Conservation (phyloP, 2,329 filamentous ascomycete species). For the Chlorencoelia australis region DNA sequence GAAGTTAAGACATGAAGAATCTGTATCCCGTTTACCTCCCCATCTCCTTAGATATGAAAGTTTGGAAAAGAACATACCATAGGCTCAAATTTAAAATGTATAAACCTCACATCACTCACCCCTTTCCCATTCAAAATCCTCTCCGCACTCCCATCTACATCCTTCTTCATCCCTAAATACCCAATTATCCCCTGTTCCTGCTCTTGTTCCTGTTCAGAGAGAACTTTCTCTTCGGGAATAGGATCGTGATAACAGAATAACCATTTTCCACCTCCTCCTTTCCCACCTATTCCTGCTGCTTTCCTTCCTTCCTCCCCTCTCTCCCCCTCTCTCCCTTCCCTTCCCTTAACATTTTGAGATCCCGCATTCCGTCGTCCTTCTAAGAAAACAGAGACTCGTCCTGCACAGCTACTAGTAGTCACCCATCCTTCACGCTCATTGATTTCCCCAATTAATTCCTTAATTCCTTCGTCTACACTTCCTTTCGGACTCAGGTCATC, state of each 20-base stretch:
- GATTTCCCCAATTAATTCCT: slow-evolving; percentile 66
- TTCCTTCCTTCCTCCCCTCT: slow-evolving; percentile 8
- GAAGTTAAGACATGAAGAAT: slow-evolving; percentile 82
- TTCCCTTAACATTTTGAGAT: slow-evolving; percentile 5
- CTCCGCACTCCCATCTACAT: slow-evolving; percentile 10
- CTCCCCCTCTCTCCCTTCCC: slow-evolving; percentile 4
- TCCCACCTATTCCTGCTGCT: slow-evolving; percentile 61
- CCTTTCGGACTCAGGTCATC: slow-evolving; percentile 84
- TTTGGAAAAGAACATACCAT: slow-evolving; percentile 57
- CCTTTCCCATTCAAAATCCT: background rate
- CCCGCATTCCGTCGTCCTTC: slow-evolving; percentile 46
- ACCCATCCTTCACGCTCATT: slow-evolving; percentile 67
- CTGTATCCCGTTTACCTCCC: slow-evolving; percentile 33
- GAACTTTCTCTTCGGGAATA: slow-evolving; percentile 31
- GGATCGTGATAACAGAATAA: slow-evolving; percentile 80
- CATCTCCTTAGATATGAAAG: background rate
- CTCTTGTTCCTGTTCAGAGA: slow-evolving; percentile 9
- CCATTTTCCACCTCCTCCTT: slow-evolving; percentile 77
- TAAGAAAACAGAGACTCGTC: slow-evolving; percentile 76
- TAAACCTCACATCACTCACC: slow-evolving; percentile 33
- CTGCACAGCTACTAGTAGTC: slow-evolving; percentile 89
- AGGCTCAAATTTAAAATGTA: slow-evolving; percentile 90
- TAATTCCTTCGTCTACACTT: slow-evolving; percentile 69
- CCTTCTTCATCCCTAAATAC: slow-evolving; percentile 33
- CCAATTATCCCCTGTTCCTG: slow-evolving; percentile 20